Percentiles rank a stretch among this genome's conserved stretches.
phyloP scores from a whole-genome alignment of 2,329 filamentous ascomycete genomes.

The Graphilbum ipis-grandicollis region DNA sequence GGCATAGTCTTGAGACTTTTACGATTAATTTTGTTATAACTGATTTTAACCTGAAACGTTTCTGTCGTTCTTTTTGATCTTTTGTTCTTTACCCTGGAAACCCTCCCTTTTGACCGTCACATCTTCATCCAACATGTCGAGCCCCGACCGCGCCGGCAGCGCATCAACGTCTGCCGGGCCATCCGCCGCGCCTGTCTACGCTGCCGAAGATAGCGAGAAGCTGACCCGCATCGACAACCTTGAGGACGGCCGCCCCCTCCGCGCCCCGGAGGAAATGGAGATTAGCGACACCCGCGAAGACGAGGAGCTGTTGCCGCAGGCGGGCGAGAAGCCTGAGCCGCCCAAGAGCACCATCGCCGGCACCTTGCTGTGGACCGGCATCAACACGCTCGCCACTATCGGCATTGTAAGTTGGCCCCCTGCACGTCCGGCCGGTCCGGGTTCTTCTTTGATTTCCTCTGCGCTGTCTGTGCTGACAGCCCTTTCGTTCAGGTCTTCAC shows the following conservation, averaged over 20 bases:
- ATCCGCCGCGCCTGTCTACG: background rate
- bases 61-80: background rate
- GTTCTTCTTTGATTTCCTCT: background rate
- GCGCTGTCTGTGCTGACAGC: background rate
- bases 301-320: constrained; percentile 20
- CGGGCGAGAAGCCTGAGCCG: constrained; percentile 17
- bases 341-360: constrained; percentile 18
- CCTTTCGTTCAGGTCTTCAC: constrained; percentile 38
- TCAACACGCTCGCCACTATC: constrained; percentile 46
- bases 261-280: constrained; percentile 18
- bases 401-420: constrained; percentile 38
- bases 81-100: too few species aligned
- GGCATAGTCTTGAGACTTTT: background rate
- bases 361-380: constrained; percentile 35
- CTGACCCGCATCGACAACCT: constrained; percentile 12
- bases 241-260: constrained; percentile 15
- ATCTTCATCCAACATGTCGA: constrained; percentile 10
- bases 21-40: too few species aligned
- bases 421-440: too few species aligned
- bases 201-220: constrained; percentile 16
- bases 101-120: too few species aligned
- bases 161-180: constrained; percentile 15
- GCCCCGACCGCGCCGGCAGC: constrained; percentile 11
- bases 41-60: too few species aligned
- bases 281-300: constrained; percentile 21